phyloP scores from a whole-genome alignment of 108 stramenopile genomes.

The Fragilaria radians region DNA sequence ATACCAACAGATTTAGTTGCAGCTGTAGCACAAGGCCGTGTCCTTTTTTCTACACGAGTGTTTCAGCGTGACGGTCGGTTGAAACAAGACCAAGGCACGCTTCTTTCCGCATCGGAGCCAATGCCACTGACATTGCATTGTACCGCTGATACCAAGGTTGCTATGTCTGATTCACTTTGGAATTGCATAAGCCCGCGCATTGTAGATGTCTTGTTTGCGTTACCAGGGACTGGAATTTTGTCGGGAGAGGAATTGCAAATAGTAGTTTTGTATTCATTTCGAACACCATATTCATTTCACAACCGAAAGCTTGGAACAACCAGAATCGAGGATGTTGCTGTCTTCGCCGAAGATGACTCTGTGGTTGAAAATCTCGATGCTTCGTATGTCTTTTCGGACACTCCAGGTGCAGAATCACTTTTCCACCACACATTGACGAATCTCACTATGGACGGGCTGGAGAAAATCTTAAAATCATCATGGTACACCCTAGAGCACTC shows the following conservation, averaged over 20 bases:
- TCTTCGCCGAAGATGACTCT: constrained; percentile 8
- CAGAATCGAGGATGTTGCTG: constrained; percentile 8
- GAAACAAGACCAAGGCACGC: constrained; percentile 28
- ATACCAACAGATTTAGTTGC: constrained; percentile 41
- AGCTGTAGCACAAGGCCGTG: constrained; percentile 41
- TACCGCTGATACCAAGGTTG: constrained; percentile 3
- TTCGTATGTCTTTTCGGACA: constrained; percentile 21
- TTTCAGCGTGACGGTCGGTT: constrained; percentile 22
- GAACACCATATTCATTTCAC: neutral
- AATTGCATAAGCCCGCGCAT: constrained; percentile 40
- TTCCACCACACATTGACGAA: neutral
- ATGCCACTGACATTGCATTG: constrained; percentile 41
- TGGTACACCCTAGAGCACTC: constrained; percentile 39
- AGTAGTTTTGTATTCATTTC: constrained; percentile 32
- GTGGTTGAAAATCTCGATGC: constrained; percentile 7
- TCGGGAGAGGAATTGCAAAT: constrained; percentile 43
- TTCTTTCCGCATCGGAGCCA: constrained; percentile 39
- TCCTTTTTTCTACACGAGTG: constrained; percentile 36
- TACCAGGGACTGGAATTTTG: constrained; percentile 49
- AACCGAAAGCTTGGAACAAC: neutral
- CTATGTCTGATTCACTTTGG: constrained; percentile 22
- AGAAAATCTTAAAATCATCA: constrained; percentile 41
- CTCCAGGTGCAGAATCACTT: constrained; percentile 6
- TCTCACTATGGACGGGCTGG: constrained; percentile 8
- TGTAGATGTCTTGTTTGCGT: constrained; percentile 49